A percentile compares a stretch with the other conserved stretches of the same genome.
These are phyloP conservation scores for Colletotrichum caudatum DNA, from an alignment of 2,329 filamentous ascomycete genomes.

Conservation along the genomic window DNA sequence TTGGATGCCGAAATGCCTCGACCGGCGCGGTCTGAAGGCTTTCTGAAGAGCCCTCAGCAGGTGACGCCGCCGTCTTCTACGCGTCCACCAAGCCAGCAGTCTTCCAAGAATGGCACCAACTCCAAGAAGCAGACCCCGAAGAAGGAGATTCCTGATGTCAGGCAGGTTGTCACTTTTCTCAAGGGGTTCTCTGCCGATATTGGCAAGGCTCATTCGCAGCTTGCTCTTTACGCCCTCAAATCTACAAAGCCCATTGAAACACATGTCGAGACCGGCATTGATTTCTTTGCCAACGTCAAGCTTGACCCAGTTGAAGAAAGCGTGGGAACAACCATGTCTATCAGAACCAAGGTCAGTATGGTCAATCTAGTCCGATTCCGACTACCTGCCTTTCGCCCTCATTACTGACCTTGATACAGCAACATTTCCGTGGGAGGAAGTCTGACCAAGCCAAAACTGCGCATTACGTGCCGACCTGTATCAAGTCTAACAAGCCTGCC, in stretches of 20 bases:
- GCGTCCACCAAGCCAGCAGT: constrained; percentile 44
- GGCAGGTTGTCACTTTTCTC: constrained; percentile 47
- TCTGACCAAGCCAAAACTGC: constrained; percentile 55
- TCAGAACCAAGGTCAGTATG: constrained; percentile 63
- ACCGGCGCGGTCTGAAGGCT: constrained; percentile 18
- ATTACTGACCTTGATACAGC: constrained; percentile 48
- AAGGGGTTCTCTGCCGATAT: constrained; percentile 56
- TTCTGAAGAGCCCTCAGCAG: constrained; percentile 27
- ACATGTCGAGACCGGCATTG: constrained; percentile 56
- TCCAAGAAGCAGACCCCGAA: constrained; percentile 49
- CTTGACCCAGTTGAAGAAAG: constrained; percentile 49
- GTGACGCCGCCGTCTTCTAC: constrained; percentile 39
- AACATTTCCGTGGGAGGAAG: constrained; percentile 58
- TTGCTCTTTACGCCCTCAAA: constrained; percentile 60
- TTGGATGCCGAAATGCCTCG: constrained; percentile 37
- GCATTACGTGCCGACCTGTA: constrained; percentile 57
- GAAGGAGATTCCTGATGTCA: constrained; percentile 54
- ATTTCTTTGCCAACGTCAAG: constrained; percentile 62
- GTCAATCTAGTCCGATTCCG: not conserved
- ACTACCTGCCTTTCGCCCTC: not conserved
- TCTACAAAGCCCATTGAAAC: constrained; percentile 57
- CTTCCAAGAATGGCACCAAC: constrained; percentile 44
- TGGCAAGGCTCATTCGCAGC: constrained; percentile 58
- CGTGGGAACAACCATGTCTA: constrained; percentile 57
- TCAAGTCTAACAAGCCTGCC: constrained; percentile 63